Base-by-base conservation (phyloP, 768 basidiomycete genomes). In the Rhodotorula taiwanensis region DNA sequence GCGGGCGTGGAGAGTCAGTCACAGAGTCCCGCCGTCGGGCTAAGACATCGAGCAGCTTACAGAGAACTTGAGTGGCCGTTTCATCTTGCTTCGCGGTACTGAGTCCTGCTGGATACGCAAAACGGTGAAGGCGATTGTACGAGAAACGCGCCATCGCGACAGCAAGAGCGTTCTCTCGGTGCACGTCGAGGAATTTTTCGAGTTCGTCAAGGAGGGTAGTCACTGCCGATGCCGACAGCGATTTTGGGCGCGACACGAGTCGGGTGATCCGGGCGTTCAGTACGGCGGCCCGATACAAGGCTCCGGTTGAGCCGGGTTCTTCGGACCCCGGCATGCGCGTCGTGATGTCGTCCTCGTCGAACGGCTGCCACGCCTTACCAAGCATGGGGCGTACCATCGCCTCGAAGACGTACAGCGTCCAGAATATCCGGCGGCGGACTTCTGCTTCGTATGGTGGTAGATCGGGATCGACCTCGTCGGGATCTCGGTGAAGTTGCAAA, bases 401-500 rank as follows among this genome's bases (percentile, higher is more conserved):
- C 30, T 45, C 28, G 42, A 14, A 50, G 3, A 5, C 6, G 54
- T 57, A 66, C 13, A 58, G 55, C 5, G 60, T 31, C 64, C 60
- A 66, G 28, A 61, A 70, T 18, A 59, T 27, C 5, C 60, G 53
- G 4, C 68, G 31, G 14, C 64, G 64, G 6, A 47, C 31, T 25
- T 70, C 54, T 10, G 39, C 41, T 18, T 66, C 64, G 21, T 57
- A 28, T 0, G 60, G 64, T 3, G 58, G 41, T 18, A 53, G n/a
- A 3, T 25, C 7, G 6, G 34, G 31, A 0, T 30, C 41, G 9
- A 55, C 43, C n/a, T 66, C 63, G 30, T 49, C 42, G 6, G 68
- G 68, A 41, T 70, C 68, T 42, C 52, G 39, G 30, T 62, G 33
- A 16, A 70, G 50, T 16, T 48, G n/a, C 25, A 59, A 43, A n/a